Evolutionary conservation across 2,329 filamentous ascomycete species (phyloP).

Genomic region (Monosporascus cannonballus): DNA sequence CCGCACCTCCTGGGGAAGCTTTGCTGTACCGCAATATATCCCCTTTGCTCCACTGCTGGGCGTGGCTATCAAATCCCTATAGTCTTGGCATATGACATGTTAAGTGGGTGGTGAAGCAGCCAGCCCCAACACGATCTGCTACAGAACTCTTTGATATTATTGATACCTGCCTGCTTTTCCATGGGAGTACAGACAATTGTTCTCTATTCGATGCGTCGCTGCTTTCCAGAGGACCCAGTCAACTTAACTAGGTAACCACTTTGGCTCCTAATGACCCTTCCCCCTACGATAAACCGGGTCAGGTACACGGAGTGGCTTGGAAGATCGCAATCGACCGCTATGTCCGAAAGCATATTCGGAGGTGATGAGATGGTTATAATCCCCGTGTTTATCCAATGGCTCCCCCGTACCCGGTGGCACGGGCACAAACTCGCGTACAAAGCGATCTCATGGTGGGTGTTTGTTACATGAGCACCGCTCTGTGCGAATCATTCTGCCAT

Average conservation of each 20-base stretch:
- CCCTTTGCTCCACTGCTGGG: not conserved
- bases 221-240: no score
- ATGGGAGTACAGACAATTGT: no score
- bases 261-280: no score
- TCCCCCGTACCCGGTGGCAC: constrained; percentile 6
- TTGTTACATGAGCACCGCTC: not conserved
- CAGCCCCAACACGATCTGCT: no score
- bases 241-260: no score
- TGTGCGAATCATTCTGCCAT: no score
- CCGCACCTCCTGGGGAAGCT: not conserved
- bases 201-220: no score
- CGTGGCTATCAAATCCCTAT: not conserved
- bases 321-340: constrained; percentile 14
- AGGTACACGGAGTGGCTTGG: constrained; percentile 6
- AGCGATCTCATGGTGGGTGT: not conserved
- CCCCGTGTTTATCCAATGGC: constrained; percentile 2
- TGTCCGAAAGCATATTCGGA: constrained; percentile 19
- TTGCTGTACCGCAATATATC: not conserved
- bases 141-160: no score
- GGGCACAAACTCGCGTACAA: constrained; percentile 1
- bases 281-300: constrained; percentile 8
- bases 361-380: constrained; percentile 9
- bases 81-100: not conserved
- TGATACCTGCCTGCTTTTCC: no score
- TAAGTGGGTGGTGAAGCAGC: no score